Base-by-base conservation (phyloP, 2,329 filamentous ascomycete species). In the Zymoseptoria passerinii region DNA sequence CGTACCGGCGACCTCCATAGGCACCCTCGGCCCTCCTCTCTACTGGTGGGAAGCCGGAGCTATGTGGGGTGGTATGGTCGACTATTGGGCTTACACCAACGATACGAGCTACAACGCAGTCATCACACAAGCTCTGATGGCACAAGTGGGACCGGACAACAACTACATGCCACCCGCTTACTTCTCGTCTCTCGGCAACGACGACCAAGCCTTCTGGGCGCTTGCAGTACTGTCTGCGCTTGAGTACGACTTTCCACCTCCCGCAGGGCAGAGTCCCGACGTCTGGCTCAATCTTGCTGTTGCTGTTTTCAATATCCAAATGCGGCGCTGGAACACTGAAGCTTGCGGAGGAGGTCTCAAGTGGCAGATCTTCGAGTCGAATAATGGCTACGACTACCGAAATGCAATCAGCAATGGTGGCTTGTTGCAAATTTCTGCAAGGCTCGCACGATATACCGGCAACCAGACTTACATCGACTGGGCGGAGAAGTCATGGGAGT, bases 281-380 rank as follows among this genome's bases (percentile, higher is more conserved):
- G 70, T 85, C 55, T 95, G 88, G 88, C 79, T 94, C n/a, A 84
- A 85, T 6, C 80, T 94, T 55, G 86, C 82, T 0, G 87, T 91
- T 71, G 87, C 86, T 9, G 87, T 90, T 1, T 95, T 92, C 73
- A 90, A 92, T 75, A 85, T 87, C 54, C 90, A 90, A 68, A 83
- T 83, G 1, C 73, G 74, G 19, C 82, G 89, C 20, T 92, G 89
- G 87, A 85, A 94, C 65, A 75, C 74, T 2, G 67, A 74, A 0
- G 78, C 78, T 0, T 95, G 90, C 72, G 78, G 75, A 52, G 90
- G 90, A 53, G 90, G 90, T 8, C 74, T 95, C 64, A 83, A 87
- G 63, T 95, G 91, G 91, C 90, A 95, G 75, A 88, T 95, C 61
- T 92, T 87, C 75, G 79, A 83, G 10, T 89, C 86, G 75, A 91